Base-by-base conservation (phyloP, 192 early-diverging fungal genomes). In the Entomortierella beljakovae region DNA sequence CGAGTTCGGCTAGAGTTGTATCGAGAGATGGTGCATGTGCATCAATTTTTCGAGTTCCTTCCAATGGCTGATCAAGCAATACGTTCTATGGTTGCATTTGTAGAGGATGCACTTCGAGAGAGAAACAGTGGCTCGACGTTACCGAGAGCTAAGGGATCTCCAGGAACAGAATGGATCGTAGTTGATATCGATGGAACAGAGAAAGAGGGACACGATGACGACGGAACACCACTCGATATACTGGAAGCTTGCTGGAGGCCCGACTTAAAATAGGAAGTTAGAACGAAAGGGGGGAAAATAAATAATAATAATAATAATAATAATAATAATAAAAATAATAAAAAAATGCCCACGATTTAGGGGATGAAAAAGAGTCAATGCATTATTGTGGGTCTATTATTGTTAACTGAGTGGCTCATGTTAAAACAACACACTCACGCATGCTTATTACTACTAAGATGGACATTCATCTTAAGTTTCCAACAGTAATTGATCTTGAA, bases 31-130 rank as follows among this genome's bases (percentile, higher is more conserved):
- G 75, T 79, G 13, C 75, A 79, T 26, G 75, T 79, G 15, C 67
- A 69, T 35, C 75, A 69, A 26, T 70, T 59, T 26, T 70, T 79
- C 49, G 75, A 70, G 56, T 79, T 79, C 53, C 37, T 79, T 31
- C 67, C 67, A 22, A 65, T 60, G 57, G 67, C 75, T 0, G 50
- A 43, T 13, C 22, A 65, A 26, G 75, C 75, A 0, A 22, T 70
- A 13, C n/a, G 25, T 10, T 55, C 67, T 1, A 64, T 79, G 9
- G 62, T 60, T 13, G 29, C 25, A 2, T 79, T 79, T 53, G 63
- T 65, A 3, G 38, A 64, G 3, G 25, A 52, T 33, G 32, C 56
- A n/a, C n/a, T n/a, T 13, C 66, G 46, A 32, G 28, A 48, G 23
- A 11, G 22, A 16, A 25, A 60, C 25, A 16, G 58, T 8, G 4